Evolutionary conservation across 2,329 filamentous ascomycete species (phyloP), one percentile per base, ranked within the genome.

Genomic region (Trichoderma atrobrunneum): DNA sequence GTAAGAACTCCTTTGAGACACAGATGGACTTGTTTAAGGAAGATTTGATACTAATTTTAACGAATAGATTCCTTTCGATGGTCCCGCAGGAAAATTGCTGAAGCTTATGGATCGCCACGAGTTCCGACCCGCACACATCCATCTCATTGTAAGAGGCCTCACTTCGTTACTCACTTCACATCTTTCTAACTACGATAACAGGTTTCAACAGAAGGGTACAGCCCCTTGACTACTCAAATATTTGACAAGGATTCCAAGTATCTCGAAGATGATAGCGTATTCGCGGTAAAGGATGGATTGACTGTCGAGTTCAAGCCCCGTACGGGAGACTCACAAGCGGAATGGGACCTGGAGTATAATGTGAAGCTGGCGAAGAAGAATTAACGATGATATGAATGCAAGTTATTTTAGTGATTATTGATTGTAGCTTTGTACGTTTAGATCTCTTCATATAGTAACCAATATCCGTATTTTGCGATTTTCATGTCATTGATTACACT

Each of bases 221-320:
- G 89, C 77, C 85, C 90, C 0, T 86, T 97, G 62, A 92, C 91
- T 0, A 87, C 86, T 1, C 93, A 96, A 80, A 90, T 96, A 70
- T 95, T 94, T 78, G 92, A 94, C 79, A 83, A 85, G 72, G 85
- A 88, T 73, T 89, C 90, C 80, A 85, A 87, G 74, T 90, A 92
- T 76, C 83, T 93, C 26, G 76, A 76, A 7, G 82, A 84, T 57
- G 87, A 89, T 74, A 82, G 83, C 6, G 87, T 87, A 10, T 89
- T 87, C 72, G 87, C 87, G 0, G 85, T 87, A 70, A 88, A 88
- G 81, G 81, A 85, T 28, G 85, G 85, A 30, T 77, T 88, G 48
- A 77, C 81, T 4, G 83, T 86, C 0, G 76, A 78, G 39, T 87
- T 87, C 73, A 76, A 78, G 72, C 79, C 80, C 8, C 77, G 79